Conservation (phyloP, 129 eudicot species). For the Scalesia atractyloides region DNA sequence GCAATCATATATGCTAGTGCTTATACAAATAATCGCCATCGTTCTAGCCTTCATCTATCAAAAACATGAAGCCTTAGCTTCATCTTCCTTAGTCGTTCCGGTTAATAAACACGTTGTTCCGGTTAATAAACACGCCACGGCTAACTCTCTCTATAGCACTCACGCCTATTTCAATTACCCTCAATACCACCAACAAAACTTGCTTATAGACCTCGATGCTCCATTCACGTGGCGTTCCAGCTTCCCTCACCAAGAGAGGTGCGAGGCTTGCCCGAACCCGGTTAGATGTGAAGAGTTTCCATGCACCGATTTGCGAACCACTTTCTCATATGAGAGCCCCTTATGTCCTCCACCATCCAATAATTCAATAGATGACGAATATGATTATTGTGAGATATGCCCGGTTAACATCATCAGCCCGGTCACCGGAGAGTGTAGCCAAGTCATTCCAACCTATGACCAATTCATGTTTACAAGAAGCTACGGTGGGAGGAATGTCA, state of each 20-base stretch:
- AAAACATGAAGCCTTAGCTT: background rate
- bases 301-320: too few species aligned
- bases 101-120: background rate
- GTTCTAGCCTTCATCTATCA: background rate
- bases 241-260: too few species aligned
- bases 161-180: background rate
- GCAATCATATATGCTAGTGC: constrained; percentile 3
- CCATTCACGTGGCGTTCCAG: constrained; percentile 20
- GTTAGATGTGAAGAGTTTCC: too few species aligned
- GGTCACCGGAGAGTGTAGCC: too few species aligned
- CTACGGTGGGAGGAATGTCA: background rate
- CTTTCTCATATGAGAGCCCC: background rate
- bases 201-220: constrained; percentile 22
- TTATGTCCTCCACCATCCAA: background rate
- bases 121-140: background rate
- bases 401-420: background rate
- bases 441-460: background rate
- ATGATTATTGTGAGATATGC: background rate
- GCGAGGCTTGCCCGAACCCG: too few species aligned
- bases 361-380: background rate
- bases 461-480: background rate
- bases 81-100: background rate
- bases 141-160: constrained; percentile 18
- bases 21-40: background rate
- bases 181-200: background rate